A percentile compares a stretch with the other conserved stretches of the same genome.
Conservation (phyloP, 352 stramenopile species). For the Pythium coloratum region DNA sequence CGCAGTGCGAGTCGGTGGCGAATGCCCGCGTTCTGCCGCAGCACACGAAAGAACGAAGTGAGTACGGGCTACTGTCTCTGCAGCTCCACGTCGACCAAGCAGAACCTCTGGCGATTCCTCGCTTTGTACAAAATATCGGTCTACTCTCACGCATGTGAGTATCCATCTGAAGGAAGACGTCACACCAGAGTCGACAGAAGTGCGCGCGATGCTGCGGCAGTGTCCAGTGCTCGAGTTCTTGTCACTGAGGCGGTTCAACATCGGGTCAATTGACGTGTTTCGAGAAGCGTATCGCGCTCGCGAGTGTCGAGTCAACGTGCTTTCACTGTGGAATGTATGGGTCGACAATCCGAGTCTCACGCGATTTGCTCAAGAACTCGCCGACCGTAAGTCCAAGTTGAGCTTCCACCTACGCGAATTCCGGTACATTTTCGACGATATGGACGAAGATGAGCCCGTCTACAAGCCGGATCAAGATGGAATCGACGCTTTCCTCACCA, state of each 20-base stretch:
- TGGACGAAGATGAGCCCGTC: background rate
- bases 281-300: conserved; percentile 5
- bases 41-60: background rate
- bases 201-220: background rate
- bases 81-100: conserved; percentile 5
- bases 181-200: background rate
- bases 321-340: conserved; percentile 14
- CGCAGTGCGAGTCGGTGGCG: background rate
- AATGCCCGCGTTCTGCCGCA: background rate
- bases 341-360: conserved; percentile 4
- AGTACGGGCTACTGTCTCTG: background rate
- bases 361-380: conserved; percentile 5
- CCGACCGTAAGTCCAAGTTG: background rate
- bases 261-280: conserved; percentile 7
- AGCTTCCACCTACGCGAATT: conserved; percentile 11
- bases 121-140: background rate
- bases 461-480: background rate
- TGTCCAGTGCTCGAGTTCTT: conserved; percentile 8
- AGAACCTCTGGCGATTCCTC: background rate
- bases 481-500: background rate
- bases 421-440: conserved; percentile 9
- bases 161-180: conserved; percentile 2
- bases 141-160: background rate
- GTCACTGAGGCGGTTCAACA: background rate
- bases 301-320: background rate